These are phyloP conservation scores for Claviceps sorghi DNA, from an alignment of 2,329 filamentous ascomycete genomes.

Conservation along the genomic window DNA sequence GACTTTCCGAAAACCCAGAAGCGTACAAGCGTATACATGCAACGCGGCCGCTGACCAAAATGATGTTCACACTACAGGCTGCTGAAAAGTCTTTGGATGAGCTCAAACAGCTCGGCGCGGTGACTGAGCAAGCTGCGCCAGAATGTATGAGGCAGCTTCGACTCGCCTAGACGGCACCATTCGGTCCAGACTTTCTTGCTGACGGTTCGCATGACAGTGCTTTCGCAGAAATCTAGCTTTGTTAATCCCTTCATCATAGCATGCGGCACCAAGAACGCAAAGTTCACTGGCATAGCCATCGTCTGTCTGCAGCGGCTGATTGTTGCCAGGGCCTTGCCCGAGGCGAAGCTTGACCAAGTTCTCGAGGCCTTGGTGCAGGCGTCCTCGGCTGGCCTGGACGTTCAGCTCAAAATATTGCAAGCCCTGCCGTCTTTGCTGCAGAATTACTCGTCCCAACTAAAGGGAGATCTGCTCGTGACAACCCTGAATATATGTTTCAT, in stretches of 20 bases:
- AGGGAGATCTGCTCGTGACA: constrained; percentile 66
- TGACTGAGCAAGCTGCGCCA: constrained; percentile 23
- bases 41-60: background rate
- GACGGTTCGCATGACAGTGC: constrained; percentile 42
- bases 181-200: constrained; percentile 6
- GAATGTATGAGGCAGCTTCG: constrained; percentile 16
- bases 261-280: constrained; percentile 77
- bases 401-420: constrained; percentile 91
- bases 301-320: constrained; percentile 82
- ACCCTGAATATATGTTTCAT: constrained; percentile 84
- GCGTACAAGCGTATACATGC: background rate
- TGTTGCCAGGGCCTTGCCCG: constrained; percentile 64
- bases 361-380: constrained; percentile 79
- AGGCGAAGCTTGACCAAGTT: constrained; percentile 67
- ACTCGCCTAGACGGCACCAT: constrained; percentile 1
- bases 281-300: constrained; percentile 76
- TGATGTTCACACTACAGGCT: constrained; percentile 38
- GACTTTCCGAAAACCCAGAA: background rate
- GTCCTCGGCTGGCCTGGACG: constrained; percentile 65
- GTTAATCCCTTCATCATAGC: constrained; percentile 89
- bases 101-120: constrained; percentile 41
- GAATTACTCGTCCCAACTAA: constrained; percentile 72
- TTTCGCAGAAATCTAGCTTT: constrained; percentile 68
- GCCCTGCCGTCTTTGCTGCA: constrained; percentile 78
- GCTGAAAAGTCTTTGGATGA: constrained; percentile 90